These are phyloP conservation scores for Corymbia citriodora DNA, from an alignment of 441 rosid genomes.

Conservation along the genomic window DNA sequence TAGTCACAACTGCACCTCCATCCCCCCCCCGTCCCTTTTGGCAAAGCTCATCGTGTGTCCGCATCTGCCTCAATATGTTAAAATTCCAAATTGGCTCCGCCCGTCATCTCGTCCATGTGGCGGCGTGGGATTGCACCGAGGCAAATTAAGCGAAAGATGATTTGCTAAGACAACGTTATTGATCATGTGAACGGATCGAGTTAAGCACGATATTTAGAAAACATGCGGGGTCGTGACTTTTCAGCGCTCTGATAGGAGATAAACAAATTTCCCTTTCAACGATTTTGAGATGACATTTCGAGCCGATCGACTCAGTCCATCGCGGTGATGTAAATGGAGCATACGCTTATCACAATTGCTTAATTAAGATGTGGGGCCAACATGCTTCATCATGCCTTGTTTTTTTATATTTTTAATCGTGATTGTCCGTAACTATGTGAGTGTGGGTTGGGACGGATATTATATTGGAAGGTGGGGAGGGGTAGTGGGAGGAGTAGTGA, in stretches of 20 bases:
- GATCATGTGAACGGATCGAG: background rate
- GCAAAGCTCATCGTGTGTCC: background rate
- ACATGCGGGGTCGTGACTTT: background rate
- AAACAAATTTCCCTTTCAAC: background rate
- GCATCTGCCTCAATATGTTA: background rate
- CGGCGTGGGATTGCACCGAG: background rate
- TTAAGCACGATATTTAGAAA: background rate
- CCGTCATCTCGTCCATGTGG: constrained; percentile 17
- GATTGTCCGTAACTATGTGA: background rate
- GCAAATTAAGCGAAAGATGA: background rate
- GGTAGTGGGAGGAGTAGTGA: constrained; percentile 1
- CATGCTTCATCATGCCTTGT: background rate
- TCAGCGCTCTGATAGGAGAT: rapidly evolving
- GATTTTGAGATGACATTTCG: background rate
- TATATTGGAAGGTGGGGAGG: constrained; percentile 27
- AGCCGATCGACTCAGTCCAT: background rate
- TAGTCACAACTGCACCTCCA: background rate
- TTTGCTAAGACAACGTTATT: background rate
- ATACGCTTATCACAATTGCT: background rate
- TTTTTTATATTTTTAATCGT: background rate
- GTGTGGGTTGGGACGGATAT: constrained; percentile 9
- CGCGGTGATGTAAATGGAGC: background rate
- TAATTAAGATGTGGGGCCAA: background rate
- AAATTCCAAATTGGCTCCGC: background rate
- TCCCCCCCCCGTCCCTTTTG: background rate